phyloP scores from a whole-genome alignment of 2,329 filamentous ascomycete genomes.

The Seiridium unicorne region DNA sequence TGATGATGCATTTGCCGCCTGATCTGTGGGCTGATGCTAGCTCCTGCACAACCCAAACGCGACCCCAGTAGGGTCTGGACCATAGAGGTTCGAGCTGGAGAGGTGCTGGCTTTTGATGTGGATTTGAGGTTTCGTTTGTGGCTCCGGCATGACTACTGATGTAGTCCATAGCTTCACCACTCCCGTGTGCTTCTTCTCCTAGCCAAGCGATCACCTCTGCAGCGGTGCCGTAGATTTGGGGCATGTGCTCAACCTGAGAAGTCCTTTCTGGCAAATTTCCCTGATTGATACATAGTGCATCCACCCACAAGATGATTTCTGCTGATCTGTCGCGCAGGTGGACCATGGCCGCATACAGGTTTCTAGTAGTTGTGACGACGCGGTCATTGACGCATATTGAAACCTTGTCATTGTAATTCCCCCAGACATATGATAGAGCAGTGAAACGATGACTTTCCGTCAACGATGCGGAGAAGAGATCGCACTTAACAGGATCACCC shows the following conservation, averaged over 20 bases:
- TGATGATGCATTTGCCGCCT: constrained; percentile 1
- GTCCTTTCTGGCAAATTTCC: neutral
- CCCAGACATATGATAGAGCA: neutral
- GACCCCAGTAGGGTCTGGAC: neutral
- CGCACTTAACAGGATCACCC: neutral
- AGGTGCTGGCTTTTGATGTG: neutral
- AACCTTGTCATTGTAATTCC: neutral
- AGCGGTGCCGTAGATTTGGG: neutral
- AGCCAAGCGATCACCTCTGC: constrained; percentile 2
- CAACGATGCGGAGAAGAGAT: neutral
- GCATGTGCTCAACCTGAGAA: neutral
- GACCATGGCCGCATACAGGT: neutral
- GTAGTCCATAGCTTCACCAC: neutral
- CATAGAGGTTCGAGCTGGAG: neutral
- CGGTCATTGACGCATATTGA: neutral
- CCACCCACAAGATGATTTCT: neutral
- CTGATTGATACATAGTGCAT: constrained; percentile 2
- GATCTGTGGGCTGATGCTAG: neutral
- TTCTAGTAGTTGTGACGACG: neutral
- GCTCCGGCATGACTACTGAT: neutral
- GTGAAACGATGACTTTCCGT: neutral
- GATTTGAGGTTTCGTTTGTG: neutral
- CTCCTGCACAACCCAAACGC: constrained; percentile 1
- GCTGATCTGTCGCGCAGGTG: neutral
- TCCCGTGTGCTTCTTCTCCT: neutral